Conservation (phyloP, 1,139 yeast species). For the Pichia cactophila region DNA sequence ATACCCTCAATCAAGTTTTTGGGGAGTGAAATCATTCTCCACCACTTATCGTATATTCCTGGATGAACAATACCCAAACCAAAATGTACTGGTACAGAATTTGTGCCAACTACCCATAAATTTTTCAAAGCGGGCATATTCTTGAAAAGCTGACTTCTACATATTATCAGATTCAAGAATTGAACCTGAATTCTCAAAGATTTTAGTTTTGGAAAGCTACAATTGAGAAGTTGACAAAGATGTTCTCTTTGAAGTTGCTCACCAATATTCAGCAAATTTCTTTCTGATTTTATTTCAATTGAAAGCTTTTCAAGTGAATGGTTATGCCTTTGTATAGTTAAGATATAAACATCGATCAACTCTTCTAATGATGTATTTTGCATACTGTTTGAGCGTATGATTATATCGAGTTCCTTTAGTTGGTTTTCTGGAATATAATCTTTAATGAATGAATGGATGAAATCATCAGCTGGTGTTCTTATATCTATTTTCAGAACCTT, state of each 20-base stretch:
- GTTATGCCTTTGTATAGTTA: slow-evolving; percentile 27
- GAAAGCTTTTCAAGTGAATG: slow-evolving; percentile 33
- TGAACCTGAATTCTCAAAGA: slow-evolving; percentile 35
- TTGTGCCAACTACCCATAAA: slow-evolving; percentile 43
- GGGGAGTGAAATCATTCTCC: slow-evolving; percentile 45
- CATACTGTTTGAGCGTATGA: slow-evolving; percentile 37
- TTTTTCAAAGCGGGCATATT: slow-evolving; percentile 29
- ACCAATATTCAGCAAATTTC: slow-evolving; percentile 29
- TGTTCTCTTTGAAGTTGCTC: slow-evolving; percentile 26
- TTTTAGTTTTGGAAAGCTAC: slow-evolving; percentile 13
- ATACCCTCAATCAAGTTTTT: slow-evolving; percentile 14
- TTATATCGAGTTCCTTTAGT: slow-evolving; percentile 36
- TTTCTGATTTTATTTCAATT: slow-evolving; percentile 33
- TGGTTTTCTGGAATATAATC: slow-evolving; percentile 17
- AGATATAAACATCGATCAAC: slow-evolving; percentile 29
- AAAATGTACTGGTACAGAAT: slow-evolving; percentile 49
- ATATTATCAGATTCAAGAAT: slow-evolving; percentile 26
- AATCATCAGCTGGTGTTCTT: slow-evolving; percentile 38
- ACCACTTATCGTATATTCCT: slow-evolving; percentile 51
- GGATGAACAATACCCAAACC: slow-evolving; percentile 50
- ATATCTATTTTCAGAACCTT: slow-evolving; percentile 35
- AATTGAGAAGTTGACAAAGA: slow-evolving; percentile 10
- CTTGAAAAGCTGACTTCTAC: slow-evolving; percentile 17
- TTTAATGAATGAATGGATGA: slow-evolving; percentile 35
- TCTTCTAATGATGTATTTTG: slow-evolving; percentile 27